Evolutionary conservation across 2,329 filamentous ascomycete species (phyloP), one percentile per base, ranked within the genome.

Genomic region (Calcarisporium arbuscula): DNA sequence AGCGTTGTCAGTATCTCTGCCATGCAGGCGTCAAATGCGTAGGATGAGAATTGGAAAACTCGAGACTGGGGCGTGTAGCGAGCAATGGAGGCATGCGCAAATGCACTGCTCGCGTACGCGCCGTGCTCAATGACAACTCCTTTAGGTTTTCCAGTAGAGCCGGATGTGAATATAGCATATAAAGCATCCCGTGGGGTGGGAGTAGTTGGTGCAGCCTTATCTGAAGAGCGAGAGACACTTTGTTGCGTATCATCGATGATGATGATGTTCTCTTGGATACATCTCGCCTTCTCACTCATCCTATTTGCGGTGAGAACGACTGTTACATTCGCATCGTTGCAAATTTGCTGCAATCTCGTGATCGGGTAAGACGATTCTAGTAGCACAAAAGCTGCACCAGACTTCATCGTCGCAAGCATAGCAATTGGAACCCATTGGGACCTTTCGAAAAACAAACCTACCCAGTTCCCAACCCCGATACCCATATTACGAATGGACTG

Each of bases 71-170:
- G 28, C 10, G 22, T 25, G 4, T 25, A 25, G 3, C 22, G 3
- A 25, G 22, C 22, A 25, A 14, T 14, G 10, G 22, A 3, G 4
- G 22, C 22, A 25, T 25, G 22, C 10, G 22, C 22, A 25, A 25
- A 25, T 10, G 4, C 22, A 2, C 29, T 21, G n/a, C 21, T 19
- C 16, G 19, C 18, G 3, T 19, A 36, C 8, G 40, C 30, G 14
- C 15, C 25, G 26, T 46, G 44, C n/a, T 35, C 30, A 26, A 46
- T 38, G 14, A 43, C 34, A 19, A 46, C 31, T 16, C 39, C 42
- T 20, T 46, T 46, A 8, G 43, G 43, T 25, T 40, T 42, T 8
- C 42, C 43, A 6, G 43, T 46, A 20, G 35, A 41, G 15, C 42
- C 44, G 12, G 42, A 45, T 12, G 42, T 46, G 22, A 43, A 46